Evolutionary conservation across 148 eudicot genomes (phyloP).

Genomic region (Persicaria tinctoria): DNA sequence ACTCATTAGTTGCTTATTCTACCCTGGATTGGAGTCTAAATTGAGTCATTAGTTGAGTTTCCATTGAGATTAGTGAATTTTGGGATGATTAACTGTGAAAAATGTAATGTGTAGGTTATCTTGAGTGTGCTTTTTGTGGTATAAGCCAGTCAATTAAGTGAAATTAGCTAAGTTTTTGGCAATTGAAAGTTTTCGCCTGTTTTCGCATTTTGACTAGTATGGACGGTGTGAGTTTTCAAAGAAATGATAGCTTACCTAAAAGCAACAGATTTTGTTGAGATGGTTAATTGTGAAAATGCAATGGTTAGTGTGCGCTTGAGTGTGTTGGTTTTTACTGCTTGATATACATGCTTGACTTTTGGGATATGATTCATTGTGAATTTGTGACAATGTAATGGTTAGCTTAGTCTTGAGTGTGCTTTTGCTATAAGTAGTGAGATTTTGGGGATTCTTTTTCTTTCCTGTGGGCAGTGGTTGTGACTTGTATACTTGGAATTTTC

Average conservation of each 20-base stretch:
- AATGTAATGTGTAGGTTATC: neutral
- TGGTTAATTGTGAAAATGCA: too few relatives aligned
- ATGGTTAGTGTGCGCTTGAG: too few relatives aligned
- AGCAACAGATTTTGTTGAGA: too few relatives aligned
- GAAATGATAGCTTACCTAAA: too few relatives aligned
- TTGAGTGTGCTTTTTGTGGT: neutral
- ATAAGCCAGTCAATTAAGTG: neutral
- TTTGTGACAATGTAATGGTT: neutral
- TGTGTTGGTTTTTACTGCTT: too few relatives aligned
- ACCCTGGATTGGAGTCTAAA: neutral
- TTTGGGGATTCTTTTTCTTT: neutral
- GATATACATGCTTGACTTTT: neutral
- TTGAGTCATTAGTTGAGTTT: neutral
- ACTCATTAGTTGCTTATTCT: neutral
- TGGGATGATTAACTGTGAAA: neutral
- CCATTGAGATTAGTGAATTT: neutral
- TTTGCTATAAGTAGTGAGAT: neutral
- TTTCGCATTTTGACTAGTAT: too few relatives aligned
- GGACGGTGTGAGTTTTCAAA: too few relatives aligned
- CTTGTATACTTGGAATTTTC: neutral
- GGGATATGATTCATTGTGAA: neutral
- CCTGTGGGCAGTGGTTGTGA: constrained; percentile 1
- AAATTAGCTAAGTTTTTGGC: too few relatives aligned
- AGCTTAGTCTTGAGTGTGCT: neutral
- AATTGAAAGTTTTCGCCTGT: too few relatives aligned